Base-by-base conservation (phyloP, 768 basidiomycete species). In the Cystofilobasidium macerans region DNA sequence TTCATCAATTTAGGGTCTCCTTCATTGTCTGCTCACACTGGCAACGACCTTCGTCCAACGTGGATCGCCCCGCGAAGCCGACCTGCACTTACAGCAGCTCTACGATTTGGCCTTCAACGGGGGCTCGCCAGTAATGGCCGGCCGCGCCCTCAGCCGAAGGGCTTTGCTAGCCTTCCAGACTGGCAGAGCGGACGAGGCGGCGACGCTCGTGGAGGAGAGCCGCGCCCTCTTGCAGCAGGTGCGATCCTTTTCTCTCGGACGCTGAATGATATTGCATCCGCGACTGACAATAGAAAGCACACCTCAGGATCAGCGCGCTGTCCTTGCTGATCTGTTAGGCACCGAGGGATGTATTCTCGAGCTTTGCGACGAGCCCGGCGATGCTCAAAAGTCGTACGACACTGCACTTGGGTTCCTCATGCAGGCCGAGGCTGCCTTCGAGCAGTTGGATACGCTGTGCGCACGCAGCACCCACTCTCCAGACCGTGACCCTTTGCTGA, bases 11-110 rank as follows among this genome's bases (percentile, higher is more conserved):
- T 63, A 77, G 71, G 85, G 84, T 14, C 80, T 94, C 6, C 76
- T 91, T 6, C 77, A 78, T 0, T 83, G 85, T 0, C 76, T 88
- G 3, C 82, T 93, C 65, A 78, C 83, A 2, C 78, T 94, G 9
- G 78, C 82, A 0, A 80, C 83, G 11, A 79, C 82, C 0, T 89
- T 91, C 70, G 79, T 84, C 24, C 74, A 77, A 0, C 83, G 89
- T 22, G 94, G 94, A 0, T 89, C 91, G 7, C 82, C 85, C 3
- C 82, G 86, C 26, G 90, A 93, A 71, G 85, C 89, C 1, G 85
- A 89, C 68, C 92, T 87, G 71, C 94, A 91, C 73, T 80, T 86
- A 0, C 80, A 85, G 45, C 86, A 90, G 72, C 87, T 87, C 0
- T 78, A 81, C n/a, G 83, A 85, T 24, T 77, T 97, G 0, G 88